Base-by-base conservation (phyloP, 1,284 basidiomycete species). In the Cryptococcus depauperatus region DNA sequence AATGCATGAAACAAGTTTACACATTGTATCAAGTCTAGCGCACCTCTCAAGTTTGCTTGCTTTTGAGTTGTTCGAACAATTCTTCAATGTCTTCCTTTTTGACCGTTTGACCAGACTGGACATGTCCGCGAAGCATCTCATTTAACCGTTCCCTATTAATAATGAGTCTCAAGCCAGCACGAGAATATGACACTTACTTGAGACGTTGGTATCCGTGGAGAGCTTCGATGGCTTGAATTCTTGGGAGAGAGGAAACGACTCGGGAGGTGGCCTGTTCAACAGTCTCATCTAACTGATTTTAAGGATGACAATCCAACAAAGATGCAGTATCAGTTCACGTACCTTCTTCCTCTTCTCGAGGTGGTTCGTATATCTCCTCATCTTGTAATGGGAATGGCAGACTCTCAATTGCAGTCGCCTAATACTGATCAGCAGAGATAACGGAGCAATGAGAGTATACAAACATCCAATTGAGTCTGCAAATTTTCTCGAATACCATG, bases 161-260 rank as follows among this genome's bases (percentile, higher is more conserved):
- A 22, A 32, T 16, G 14, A 41, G 6, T 13, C 30, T 22, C 23
- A 32, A 34, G n/a, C n/a, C 6, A 35, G 2, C 8, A 46, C n/a
- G n/a, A 11, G 16, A 21, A 19, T 18, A n/a, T 13, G 18, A 32
- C 9, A 57, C 64, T 52, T 52, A 69, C 68, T 67, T 68, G 57
- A 70, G 64, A 16, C 44, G 48, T 29, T 66, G 61, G 47, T 67
- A 70, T 5, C 61, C 66, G 33, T 68, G 60, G 30, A 70, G 34
- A 4, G 67, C 66, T 44, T 71, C 68, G 39, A 71, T 69, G 21
- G 70, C 66, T 44, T 70, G 70, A 0, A 61, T 60, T 4, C 68
- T 43, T 2, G 70, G 70, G 9, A 71, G 35, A 14, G 46, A 29
- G 11, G 50, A 51, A 3, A 71, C 50, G 1, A 68, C 56, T 23